Evolutionary conservation across 2,329 filamentous ascomycete species (phyloP).

Genomic region (Aureobasidium subglaciale): DNA sequence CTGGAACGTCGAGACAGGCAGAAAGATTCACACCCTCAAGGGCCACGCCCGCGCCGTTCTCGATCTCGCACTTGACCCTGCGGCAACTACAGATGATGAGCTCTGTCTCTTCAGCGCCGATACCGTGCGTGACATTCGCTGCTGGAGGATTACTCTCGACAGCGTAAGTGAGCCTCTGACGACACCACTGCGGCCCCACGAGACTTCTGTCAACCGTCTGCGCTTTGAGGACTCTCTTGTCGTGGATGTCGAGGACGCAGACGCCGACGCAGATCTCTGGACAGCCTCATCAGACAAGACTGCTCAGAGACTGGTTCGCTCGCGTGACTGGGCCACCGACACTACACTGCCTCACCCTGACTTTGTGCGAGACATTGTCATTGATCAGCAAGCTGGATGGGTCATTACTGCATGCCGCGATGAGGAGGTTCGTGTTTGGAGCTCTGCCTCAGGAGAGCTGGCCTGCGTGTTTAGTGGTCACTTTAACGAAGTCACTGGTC

Average conservation of each 20-base stretch:
- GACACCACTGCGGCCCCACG: constrained; percentile 65
- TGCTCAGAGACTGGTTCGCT: constrained; percentile 68
- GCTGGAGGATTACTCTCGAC: constrained; percentile 58
- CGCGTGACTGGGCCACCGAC: constrained; percentile 61
- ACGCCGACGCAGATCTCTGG: constrained; percentile 67
- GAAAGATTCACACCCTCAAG: constrained; percentile 67
- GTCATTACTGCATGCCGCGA: constrained; percentile 83
- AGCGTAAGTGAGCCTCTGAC: constrained; percentile 49
- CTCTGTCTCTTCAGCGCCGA: constrained; percentile 68
- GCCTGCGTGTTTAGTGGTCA: constrained; percentile 56
- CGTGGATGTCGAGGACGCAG: constrained; percentile 16
- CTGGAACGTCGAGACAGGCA: constrained; percentile 66
- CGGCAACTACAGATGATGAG: constrained; percentile 41
- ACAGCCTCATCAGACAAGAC: constrained; percentile 89
- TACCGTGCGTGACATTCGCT: constrained; percentile 55
- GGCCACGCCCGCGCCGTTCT: constrained; percentile 74
- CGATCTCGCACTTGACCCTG: constrained; percentile 67
- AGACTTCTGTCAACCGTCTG: constrained; percentile 82
- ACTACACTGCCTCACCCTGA: constrained; percentile 74
- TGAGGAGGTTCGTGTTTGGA: constrained; percentile 89
- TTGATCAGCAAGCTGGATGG: constrained; percentile 55
- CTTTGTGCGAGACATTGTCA: constrained; percentile 76
- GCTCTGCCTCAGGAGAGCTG: constrained; percentile 36
- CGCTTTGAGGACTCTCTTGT: constrained; percentile 51
- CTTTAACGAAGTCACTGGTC: constrained; percentile 83